Conservation (phyloP, 139 green algal species). For the Limnomonas spitsbergensis region DNA sequence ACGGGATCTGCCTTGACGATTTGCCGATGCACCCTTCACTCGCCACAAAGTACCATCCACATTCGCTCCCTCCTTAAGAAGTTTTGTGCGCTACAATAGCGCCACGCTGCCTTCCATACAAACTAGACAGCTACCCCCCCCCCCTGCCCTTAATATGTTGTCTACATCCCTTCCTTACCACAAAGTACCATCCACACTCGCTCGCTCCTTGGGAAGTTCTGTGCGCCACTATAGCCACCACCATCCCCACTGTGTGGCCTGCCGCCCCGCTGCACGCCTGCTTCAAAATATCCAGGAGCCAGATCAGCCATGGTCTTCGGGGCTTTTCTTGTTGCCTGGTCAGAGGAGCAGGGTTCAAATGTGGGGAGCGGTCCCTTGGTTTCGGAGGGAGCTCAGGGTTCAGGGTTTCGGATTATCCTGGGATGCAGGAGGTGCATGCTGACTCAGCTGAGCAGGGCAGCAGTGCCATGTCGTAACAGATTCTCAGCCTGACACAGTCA, state of each 20-base stretch:
- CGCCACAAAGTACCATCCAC: not conserved
- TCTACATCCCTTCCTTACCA: not conserved
- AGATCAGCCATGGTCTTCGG: conserved; percentile 30
- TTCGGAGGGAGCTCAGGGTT: not conserved
- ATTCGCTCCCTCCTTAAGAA: conserved; percentile 9
- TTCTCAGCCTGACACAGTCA: too few relatives aligned
- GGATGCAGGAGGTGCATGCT: too few relatives aligned
- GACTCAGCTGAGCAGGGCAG: too few relatives aligned
- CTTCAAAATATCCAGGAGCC: conserved; percentile 32
- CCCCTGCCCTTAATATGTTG: too few relatives aligned
- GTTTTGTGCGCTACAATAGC: conserved; percentile 23
- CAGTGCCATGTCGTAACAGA: too few relatives aligned
- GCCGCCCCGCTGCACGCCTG: conserved; percentile 26
- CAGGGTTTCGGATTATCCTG: too few relatives aligned
- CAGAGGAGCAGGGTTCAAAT: not conserved
- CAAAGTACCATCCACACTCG: conserved; percentile 19
- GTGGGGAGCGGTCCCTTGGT: not conserved
- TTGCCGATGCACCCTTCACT: too few relatives aligned
- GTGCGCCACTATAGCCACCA: conserved; percentile 27
- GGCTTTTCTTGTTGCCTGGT: conserved; percentile 26
- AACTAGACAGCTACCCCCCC: too few relatives aligned
- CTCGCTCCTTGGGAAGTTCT: conserved; percentile 1
- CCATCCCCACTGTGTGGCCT: conserved; percentile 29
- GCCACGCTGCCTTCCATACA: too few relatives aligned
- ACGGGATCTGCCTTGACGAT: too few relatives aligned